A percentile compares a stretch with the other conserved stretches of the same genome.
Evolutionary conservation across 2,329 filamentous ascomycete species (phyloP).

Genomic region (Cercospora brassicicola): DNA sequence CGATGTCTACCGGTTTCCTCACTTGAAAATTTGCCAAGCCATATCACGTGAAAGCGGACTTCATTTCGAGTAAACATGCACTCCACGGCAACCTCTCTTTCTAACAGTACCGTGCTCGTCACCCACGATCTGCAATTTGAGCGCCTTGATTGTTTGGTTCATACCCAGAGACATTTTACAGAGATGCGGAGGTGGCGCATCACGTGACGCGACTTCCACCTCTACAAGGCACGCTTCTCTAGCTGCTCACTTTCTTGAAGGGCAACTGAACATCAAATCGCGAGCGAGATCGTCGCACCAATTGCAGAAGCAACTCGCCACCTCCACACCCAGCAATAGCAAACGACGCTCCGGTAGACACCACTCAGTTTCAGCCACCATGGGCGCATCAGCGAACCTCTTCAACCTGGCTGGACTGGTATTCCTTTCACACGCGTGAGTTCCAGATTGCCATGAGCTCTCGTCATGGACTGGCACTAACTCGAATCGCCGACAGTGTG

Average conservation of each 20-base stretch:
- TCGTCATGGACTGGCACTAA: not conserved
- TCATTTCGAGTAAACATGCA: not conserved
- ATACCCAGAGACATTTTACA: not conserved
- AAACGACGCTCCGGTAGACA: not conserved
- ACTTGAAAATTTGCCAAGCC: not conserved
- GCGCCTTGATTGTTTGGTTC: not conserved
- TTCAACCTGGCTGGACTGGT: constrained; percentile 74
- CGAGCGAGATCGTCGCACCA: not conserved
- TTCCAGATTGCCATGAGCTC: constrained; percentile 11
- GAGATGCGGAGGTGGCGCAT: not conserved
- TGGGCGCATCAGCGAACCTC: constrained; percentile 70
- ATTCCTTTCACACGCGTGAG: constrained; percentile 84
- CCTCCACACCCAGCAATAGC: not conserved
- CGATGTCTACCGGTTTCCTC: not conserved
- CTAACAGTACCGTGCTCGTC: not conserved
- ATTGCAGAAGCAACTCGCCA: not conserved
- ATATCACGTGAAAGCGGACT: not conserved
- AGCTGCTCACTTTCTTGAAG: not conserved
- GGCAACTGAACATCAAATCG: not conserved
- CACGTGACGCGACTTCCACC: not conserved
- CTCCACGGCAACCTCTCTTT: not conserved
- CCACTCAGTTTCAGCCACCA: constrained; percentile 40
- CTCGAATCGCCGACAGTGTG: constrained; percentile 61
- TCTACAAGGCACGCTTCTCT: not conserved
- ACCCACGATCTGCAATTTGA: not conserved